Percentiles rank a stretch among this genome's conserved stretches.
phyloP scores from a whole-genome alignment of 495 filamentous ascomycete genomes.

The Patellaria atrata region DNA sequence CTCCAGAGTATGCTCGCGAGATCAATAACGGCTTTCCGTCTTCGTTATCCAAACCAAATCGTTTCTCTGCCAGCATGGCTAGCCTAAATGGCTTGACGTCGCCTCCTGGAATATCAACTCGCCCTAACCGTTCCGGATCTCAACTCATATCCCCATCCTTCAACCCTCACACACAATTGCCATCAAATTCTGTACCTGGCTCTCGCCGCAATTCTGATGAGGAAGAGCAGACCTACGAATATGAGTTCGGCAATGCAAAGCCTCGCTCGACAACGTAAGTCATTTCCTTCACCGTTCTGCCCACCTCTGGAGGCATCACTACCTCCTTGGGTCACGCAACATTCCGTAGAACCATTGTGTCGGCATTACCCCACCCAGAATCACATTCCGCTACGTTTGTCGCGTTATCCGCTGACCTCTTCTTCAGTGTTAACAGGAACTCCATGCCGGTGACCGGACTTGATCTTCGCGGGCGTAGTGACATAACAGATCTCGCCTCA shows the following conservation, averaged over 20 bases:
- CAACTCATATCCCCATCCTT: constrained; percentile 48
- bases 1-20: constrained; percentile 86
- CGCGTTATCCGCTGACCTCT: constrained; percentile 7
- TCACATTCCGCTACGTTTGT: constrained; percentile 10
- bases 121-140: constrained; percentile 58
- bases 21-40: constrained; percentile 54
- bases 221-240: constrained; percentile 48
- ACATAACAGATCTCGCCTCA: constrained; percentile 31
- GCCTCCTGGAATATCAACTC: constrained; percentile 54
- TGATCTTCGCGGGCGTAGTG: constrained; percentile 43
- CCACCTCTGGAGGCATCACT: no score
- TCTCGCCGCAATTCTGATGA: constrained; percentile 76
- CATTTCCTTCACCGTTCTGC: background rate
- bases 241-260: constrained; percentile 39
- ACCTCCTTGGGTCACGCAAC: no score
- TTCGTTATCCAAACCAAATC: constrained; percentile 59
- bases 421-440: constrained; percentile 58
- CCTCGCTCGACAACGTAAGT: constrained; percentile 52
- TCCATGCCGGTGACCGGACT: constrained; percentile 68
- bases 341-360: constrained; percentile 1
- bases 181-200: constrained; percentile 74
- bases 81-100: no score
- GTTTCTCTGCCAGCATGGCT: constrained; percentile 71
- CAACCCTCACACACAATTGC: constrained; percentile 39
- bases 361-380: constrained; percentile 2